Conservation (phyloP, 1,139 yeast species). For the Petasospora fabianii region DNA sequence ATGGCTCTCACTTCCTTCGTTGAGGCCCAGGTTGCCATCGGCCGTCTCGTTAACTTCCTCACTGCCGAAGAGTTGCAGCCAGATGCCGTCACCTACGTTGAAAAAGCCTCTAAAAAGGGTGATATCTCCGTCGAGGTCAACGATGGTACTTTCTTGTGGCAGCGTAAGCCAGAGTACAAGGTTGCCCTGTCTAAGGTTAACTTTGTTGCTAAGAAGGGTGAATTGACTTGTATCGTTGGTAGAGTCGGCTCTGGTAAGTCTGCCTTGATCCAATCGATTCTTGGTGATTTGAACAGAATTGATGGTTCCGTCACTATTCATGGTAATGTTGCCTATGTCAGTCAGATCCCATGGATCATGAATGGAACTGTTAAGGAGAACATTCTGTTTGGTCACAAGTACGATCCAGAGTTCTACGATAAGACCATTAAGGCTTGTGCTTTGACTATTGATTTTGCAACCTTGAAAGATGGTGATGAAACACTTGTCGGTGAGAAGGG, state of each 20-base stretch:
- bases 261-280: conserved; percentile 73
- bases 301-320: conserved; percentile 70
- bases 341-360: conserved; percentile 96
- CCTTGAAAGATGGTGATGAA: conserved; percentile 81
- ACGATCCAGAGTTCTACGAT: conserved; percentile 75
- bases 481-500: conserved; percentile 98
- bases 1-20: conserved; percentile 82
- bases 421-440: conserved; percentile 88
- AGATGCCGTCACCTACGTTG: conserved; percentile 62
- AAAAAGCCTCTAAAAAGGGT: conserved; percentile 47
- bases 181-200: conserved; percentile 73
- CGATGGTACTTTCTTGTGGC: conserved; percentile 87
- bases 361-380: conserved; percentile 90
- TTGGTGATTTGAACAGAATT: conserved; percentile 82
- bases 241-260: conserved; percentile 93
- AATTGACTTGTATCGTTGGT: conserved; percentile 85
- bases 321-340: conserved; percentile 86
- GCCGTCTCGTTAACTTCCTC: conserved; percentile 71
- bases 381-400: conserved; percentile 83
- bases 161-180: conserved; percentile 70
- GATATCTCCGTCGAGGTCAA: conserved; percentile 67
- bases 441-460: conserved; percentile 69
- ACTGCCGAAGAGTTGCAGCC: conserved; percentile 75
- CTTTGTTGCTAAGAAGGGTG: conserved; percentile 71
- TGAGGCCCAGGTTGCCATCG: conserved; percentile 86